Base-by-base conservation (phyloP, 2,329 filamentous ascomycete genomes). In the Diplocarpon rosae region DNA sequence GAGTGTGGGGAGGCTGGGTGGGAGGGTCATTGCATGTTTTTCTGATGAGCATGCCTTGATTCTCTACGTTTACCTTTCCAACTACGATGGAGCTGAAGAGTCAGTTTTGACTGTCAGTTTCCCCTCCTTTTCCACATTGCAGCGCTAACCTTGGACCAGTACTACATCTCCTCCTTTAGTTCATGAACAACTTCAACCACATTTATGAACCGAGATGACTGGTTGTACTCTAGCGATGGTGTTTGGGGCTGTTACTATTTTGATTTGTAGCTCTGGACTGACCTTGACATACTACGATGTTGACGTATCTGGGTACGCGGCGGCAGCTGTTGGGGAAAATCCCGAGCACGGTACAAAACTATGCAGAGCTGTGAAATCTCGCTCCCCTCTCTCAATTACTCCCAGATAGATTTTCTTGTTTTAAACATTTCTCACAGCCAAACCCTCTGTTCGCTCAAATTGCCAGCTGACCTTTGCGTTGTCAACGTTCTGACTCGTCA, bases 1-100 rank as follows among this genome's bases (percentile, higher is more conserved):
- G 53, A 93, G 87, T 62, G 89, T 96, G 11, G 90, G 90, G 1
- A 73, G 89, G 40, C 67, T 96, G 27, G 90, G 92, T 55, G 90
- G 88, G 1, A 75, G 87, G 54, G 90, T 96, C 41, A 92, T 96
- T 68, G 92, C 89, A 45, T 95, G 89, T 61, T 88, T 93, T 63
- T 80, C 80, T 32, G 73, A 92, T 58, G 83, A 85, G 42, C 80
- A 88, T 61, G 85, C 85, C 2, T 63, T 93, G 50, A 86, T 92
- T 33, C 67, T 92, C 20, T 92, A 92, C 59, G 86, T 92, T 2
- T 92, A 88, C 56, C 71, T 92, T 28, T 73, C 81, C 12, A 76
- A 80, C 54, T 78, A 80, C 42, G 83, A 81, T 57, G 72, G 71
- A 2, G 62, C 72, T 1, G 80, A 85, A 17, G 81, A 86, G 56